A percentile compares a stretch with the other conserved stretches of the same genome.
phyloP scores from a whole-genome alignment of 176 grass and related monocot species.

The Bothriochloa decipiens region DNA sequence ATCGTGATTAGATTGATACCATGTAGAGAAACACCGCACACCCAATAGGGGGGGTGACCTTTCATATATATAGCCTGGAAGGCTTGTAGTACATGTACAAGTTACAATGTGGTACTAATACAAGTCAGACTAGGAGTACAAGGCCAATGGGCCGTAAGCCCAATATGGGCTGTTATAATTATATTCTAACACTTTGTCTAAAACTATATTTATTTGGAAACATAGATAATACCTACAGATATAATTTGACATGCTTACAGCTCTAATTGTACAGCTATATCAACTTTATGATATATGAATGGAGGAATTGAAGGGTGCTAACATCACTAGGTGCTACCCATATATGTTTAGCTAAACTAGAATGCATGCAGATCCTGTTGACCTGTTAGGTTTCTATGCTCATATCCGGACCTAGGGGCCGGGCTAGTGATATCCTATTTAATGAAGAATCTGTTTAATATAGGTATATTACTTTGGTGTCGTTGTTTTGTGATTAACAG shows the following conservation, averaged over 20 bases:
- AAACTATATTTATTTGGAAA: constrained; percentile 21
- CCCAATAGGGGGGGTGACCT: too few species aligned
- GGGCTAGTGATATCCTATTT: neutral
- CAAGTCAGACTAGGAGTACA: too few species aligned
- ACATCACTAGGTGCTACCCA: constrained; percentile 3
- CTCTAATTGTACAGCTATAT: constrained; percentile 3
- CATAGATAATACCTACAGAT: neutral
- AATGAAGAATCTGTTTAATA: neutral
- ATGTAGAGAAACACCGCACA: too few species aligned
- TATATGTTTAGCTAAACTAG: constrained; percentile 6
- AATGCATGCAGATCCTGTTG: constrained; percentile 14
- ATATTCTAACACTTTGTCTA: too few species aligned
- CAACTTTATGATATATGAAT: constrained; percentile 18
- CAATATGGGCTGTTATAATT: too few species aligned
- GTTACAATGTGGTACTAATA: too few species aligned
- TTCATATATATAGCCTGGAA: too few species aligned
- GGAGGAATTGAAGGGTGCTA: constrained; percentile 14
- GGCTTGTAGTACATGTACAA: too few species aligned
- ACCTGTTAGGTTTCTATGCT: constrained; percentile 11
- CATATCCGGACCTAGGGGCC: neutral
- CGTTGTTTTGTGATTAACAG: neutral
- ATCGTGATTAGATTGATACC: too few species aligned
- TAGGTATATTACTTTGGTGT: constrained; percentile 14
- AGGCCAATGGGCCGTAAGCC: too few species aligned
- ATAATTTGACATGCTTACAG: neutral